A percentile compares a stretch with the other conserved stretches of the same genome.
Conservation (phyloP, 2,329 filamentous ascomycete species). For the Trichoderma guizhouense region DNA sequence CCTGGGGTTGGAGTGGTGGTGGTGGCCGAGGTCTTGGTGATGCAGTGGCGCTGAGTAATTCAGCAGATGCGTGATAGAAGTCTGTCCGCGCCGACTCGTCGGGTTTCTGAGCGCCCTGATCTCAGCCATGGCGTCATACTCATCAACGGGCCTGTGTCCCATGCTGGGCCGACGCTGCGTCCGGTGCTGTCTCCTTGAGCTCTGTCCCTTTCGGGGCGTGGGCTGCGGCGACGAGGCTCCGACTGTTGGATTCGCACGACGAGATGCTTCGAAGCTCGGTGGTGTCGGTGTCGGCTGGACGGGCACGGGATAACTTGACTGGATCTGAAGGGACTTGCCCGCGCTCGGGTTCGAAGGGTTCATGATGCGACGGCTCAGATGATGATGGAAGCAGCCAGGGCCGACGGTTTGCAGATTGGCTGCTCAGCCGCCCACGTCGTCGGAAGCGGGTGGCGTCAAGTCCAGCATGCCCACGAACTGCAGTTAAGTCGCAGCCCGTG, state of each 20-base stretch:
- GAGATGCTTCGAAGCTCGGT: conserved; percentile 49
- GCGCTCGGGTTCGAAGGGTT: conserved; percentile 32
- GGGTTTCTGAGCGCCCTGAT: conserved; percentile 58
- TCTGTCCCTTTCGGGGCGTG: conserved; percentile 71
- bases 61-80: conserved; percentile 94
- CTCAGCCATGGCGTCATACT: conserved; percentile 88
- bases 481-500: background rate
- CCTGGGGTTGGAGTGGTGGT: conserved; percentile 40
- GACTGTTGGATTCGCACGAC: conserved; percentile 42
- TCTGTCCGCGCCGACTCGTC: conserved; percentile 80
- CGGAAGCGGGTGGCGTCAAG: conserved; percentile 4
- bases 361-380: conserved; percentile 27
- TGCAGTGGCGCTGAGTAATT: conserved; percentile 81
- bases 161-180: conserved; percentile 67
- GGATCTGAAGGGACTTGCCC: conserved; percentile 52
- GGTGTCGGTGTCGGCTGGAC: conserved; percentile 42
- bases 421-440: conserved; percentile 5
- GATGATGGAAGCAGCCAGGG: background rate
- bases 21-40: conserved; percentile 50
- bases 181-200: conserved; percentile 77
- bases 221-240: conserved; percentile 29
- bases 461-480: conserved; percentile 16
- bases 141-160: conserved; percentile 48
- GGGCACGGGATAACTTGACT: conserved; percentile 40
- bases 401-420: background rate